Evolutionary conservation across 2,329 filamentous ascomycete genomes (phyloP).

Genomic region (Botrytis porri): DNA sequence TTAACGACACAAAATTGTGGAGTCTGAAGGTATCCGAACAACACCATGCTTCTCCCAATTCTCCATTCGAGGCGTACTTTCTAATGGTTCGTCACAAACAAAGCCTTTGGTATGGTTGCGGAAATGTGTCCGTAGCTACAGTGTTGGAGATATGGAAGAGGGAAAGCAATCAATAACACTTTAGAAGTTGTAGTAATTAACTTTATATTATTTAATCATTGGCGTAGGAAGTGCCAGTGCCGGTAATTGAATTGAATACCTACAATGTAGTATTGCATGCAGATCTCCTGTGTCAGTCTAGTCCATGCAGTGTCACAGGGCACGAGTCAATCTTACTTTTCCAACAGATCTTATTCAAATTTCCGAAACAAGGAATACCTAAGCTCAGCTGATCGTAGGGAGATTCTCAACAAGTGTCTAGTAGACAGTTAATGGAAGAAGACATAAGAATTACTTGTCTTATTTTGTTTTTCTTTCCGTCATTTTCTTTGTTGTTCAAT

Average conservation of each 20-base stretch:
- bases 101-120: not conserved
- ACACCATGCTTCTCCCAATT: slow-evolving; percentile 29
- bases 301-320: not conserved
- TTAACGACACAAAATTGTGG: slow-evolving; percentile 27
- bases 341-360: not conserved
- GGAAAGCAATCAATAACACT: not conserved
- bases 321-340: slow-evolving; percentile 6
- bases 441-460: not conserved
- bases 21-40: slow-evolving; percentile 33
- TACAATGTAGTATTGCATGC: not conserved
- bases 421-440: not conserved
- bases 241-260: not conserved
- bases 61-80: slow-evolving; percentile 15
- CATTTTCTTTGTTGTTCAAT: slow-evolving; percentile 7
- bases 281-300: not conserved
- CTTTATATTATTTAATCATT: not conserved
- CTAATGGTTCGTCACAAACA: not conserved
- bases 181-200: too few species aligned
- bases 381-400: slow-evolving; percentile 8
- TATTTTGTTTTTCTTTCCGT: not conserved
- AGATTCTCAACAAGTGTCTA: not conserved
- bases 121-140: not conserved
- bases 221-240: not conserved
- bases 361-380: slow-evolving; percentile 4
- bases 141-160: not conserved